Evolutionary conservation across 2,329 filamentous ascomycete species (phyloP).

Genomic region (Metarhizium sp.): DNA sequence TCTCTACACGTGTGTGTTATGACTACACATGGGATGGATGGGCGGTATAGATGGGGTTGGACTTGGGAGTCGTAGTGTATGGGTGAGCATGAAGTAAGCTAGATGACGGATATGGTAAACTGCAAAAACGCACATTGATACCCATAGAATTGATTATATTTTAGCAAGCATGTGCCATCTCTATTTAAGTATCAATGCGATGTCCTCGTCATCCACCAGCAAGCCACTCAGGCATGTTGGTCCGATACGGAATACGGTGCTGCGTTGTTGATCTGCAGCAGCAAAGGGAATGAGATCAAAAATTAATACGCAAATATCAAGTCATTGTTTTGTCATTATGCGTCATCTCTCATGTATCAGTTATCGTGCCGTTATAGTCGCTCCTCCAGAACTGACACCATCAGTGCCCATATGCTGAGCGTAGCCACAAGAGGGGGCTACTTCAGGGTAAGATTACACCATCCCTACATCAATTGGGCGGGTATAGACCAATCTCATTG

Average conservation of each 20-base stretch:
- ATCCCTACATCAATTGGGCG: not conserved
- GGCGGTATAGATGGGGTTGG: not conserved
- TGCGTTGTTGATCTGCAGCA: not conserved
- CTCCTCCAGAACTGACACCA: constrained; percentile 11
- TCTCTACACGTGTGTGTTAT: not conserved
- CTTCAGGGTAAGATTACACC: not conserved
- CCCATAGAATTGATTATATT: not conserved
- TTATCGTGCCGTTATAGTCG: constrained; percentile 14
- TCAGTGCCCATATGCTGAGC: not conserved
- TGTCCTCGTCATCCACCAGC: not conserved
- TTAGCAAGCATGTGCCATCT: not conserved
- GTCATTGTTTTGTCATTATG: not conserved
- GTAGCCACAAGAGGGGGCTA: not conserved
- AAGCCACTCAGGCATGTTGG: not conserved
- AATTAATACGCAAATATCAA: not conserved
- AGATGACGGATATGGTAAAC: not conserved
- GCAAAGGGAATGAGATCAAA: not conserved
- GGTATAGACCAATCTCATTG: not conserved
- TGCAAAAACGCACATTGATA: not conserved
- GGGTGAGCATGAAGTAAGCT: not conserved
- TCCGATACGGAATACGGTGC: not conserved
- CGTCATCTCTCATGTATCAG: constrained; percentile 5
- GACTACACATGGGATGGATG: not conserved
- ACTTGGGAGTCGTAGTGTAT: not conserved
- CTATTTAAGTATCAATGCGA: too few relatives aligned